These are phyloP conservation scores for Brasilioporus rufonigricans DNA, from an alignment of 768 basidiomycete species.

Conservation along the genomic window DNA sequence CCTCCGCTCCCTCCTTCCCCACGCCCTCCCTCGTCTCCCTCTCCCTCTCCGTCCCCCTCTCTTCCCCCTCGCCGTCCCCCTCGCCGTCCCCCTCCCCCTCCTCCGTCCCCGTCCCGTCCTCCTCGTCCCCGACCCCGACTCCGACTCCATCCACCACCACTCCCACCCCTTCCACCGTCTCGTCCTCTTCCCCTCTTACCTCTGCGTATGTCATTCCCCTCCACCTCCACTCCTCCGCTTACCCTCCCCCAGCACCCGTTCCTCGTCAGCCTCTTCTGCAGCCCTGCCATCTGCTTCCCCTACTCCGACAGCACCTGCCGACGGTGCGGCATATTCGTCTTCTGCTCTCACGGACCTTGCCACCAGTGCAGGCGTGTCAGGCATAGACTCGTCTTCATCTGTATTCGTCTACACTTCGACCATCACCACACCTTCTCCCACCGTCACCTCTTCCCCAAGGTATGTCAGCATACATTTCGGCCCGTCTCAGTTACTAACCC, in stretches of 20 bases:
- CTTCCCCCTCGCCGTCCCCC: neutral
- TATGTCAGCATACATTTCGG: slow-evolving; percentile 1
- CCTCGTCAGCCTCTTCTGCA: neutral
- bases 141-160: neutral
- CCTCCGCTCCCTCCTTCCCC: neutral
- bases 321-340: slow-evolving; percentile 2
- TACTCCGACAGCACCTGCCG: neutral
- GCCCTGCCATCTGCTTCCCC: slow-evolving; percentile 2
- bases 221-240: neutral
- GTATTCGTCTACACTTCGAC: neutral
- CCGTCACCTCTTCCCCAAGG: slow-evolving; percentile 22
- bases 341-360: neutral
- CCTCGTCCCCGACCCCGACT: neutral
- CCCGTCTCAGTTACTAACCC: neutral
- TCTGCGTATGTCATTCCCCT: slow-evolving; percentile 9
- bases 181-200: neutral
- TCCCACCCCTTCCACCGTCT: neutral
- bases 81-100: neutral
- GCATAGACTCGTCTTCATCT: neutral
- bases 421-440: slow-evolving; percentile 13
- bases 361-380: neutral
- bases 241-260: neutral
- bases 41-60: too few relatives aligned
- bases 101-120: neutral
- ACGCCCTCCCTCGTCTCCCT: too few relatives aligned